A percentile compares a stretch with the other conserved stretches of the same genome.
Evolutionary conservation across 345 rosid genomes (phyloP).

Genomic region (Rubroshorea leprosula): DNA sequence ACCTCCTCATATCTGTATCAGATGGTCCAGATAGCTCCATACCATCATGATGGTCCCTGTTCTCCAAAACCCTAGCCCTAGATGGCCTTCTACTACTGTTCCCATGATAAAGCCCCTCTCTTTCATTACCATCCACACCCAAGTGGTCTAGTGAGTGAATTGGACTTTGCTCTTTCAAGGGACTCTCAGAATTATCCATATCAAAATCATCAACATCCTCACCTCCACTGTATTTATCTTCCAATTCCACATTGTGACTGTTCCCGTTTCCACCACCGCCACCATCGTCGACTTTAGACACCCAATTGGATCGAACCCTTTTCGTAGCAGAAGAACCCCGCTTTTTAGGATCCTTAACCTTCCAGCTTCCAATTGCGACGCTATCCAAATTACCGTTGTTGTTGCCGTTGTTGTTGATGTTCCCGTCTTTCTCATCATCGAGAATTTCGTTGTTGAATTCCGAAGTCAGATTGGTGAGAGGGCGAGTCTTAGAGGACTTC

Average conservation of each 20-base stretch:
- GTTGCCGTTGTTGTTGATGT: background rate
- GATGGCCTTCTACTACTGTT: constrained; percentile 22
- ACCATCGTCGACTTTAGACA: constrained; percentile 40
- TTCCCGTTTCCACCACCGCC: constrained; percentile 15
- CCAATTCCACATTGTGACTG: constrained; percentile 28
- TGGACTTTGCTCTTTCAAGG: constrained; percentile 55
- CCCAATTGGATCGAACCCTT: constrained; percentile 63
- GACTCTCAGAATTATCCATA: constrained; percentile 66
- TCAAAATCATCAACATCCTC: constrained; percentile 47
- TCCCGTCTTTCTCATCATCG: background rate
- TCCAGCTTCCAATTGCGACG: constrained; percentile 62
- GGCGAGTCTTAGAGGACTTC: constrained; percentile 53
- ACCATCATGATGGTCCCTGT: constrained; percentile 29
- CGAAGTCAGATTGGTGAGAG: constrained; percentile 46
- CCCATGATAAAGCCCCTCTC: constrained; percentile 29
- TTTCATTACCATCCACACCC: constrained; percentile 42
- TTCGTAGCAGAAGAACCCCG: constrained; percentile 33
- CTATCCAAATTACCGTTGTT: constrained; percentile 44
- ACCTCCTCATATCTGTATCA: constrained; percentile 38
- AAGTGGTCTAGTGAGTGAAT: constrained; percentile 49
- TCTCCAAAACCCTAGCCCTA: constrained; percentile 28
- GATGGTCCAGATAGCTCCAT: constrained; percentile 51
- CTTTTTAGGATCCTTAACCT: constrained; percentile 48
- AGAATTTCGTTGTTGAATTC: constrained; percentile 24
- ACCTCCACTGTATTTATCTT: constrained; percentile 47